Evolutionary conservation across 1,284 basidiomycete genomes (phyloP).

Genomic region (Trametes versicolor): DNA sequence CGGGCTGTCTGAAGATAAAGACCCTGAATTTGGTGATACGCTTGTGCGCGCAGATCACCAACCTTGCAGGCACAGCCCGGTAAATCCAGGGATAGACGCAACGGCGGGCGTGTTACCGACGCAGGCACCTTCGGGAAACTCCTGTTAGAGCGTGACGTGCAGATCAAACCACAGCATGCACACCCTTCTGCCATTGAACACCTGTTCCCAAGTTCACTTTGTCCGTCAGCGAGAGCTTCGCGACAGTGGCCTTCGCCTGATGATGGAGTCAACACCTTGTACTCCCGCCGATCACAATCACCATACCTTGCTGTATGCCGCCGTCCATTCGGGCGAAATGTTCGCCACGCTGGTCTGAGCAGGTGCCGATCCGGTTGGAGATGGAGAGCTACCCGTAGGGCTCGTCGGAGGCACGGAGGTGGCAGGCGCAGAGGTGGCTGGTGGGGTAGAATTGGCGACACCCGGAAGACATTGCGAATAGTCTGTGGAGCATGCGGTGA

Average conservation of each 20-base stretch:
- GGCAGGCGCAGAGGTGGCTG: conserved; percentile 35
- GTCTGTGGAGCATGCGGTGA: conserved; percentile 42
- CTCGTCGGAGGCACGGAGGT: conserved; percentile 63
- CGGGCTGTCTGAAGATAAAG: conserved; percentile 53
- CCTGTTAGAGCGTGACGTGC: conserved; percentile 17
- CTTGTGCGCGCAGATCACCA: conserved; percentile 17
- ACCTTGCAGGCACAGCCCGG: conserved; percentile 76
- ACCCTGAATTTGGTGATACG: not conserved
- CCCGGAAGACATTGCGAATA: conserved; percentile 60
- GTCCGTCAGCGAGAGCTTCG: conserved; percentile 59
- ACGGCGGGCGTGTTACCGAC: conserved; percentile 76
- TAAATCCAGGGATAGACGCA: conserved; percentile 63
- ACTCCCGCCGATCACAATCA: no score
- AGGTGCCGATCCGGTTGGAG: conserved; percentile 16
- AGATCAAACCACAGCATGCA: conserved; percentile 20
- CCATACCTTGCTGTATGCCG: conserved; percentile 61
- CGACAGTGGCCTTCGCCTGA: conserved; percentile 57
- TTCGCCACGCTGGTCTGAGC: conserved; percentile 48
- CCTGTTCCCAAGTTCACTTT: conserved; percentile 69
- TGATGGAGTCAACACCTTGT: not conserved
- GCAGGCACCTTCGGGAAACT: conserved; percentile 55
- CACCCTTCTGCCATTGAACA: conserved; percentile 39
- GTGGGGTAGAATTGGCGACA: conserved; percentile 37
- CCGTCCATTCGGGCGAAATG: conserved; percentile 61
- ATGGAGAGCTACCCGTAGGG: conserved; percentile 42